A percentile compares a stretch with the other conserved stretches of the same genome.
Conservation (phyloP, 768 basidiomycete species). For the Psilocybe cubensis region DNA sequence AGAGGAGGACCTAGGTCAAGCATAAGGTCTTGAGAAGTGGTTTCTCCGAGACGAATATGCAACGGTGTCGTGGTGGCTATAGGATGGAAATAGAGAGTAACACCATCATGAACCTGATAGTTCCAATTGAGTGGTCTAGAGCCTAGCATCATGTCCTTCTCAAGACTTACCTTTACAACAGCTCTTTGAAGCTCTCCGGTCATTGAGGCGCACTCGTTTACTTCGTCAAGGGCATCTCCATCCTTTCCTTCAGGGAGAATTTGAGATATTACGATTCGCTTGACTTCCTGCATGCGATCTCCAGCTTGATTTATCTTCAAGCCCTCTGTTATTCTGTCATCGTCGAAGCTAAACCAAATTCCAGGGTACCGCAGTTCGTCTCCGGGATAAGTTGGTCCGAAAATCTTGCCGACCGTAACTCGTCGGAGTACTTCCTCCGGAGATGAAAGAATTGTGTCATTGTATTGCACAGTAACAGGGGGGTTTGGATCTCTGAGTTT, state of each 20-base stretch:
- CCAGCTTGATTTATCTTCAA: slow-evolving; percentile 56
- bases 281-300: slow-evolving; percentile 76
- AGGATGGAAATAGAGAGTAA: slow-evolving; percentile 71
- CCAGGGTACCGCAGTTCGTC: slow-evolving; percentile 84
- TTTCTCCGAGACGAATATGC: slow-evolving; percentile 69
- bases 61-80: slow-evolving; percentile 48
- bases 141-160: neutral
- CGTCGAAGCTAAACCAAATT: slow-evolving; percentile 83
- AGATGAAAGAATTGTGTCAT: slow-evolving; percentile 64
- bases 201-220: slow-evolving; percentile 67
- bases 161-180: slow-evolving; percentile 60
- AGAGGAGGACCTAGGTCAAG: slow-evolving; percentile 81
- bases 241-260: slow-evolving; percentile 58
- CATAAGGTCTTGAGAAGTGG: slow-evolving; percentile 81
- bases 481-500: slow-evolving; percentile 70
- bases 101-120: slow-evolving; percentile 71
- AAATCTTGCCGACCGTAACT: slow-evolving; percentile 68
- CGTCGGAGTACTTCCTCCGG: slow-evolving; percentile 62
- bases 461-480: slow-evolving; percentile 70
- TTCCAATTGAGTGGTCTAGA: neutral
- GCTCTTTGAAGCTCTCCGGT: slow-evolving; percentile 70
- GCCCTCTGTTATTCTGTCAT: slow-evolving; percentile 63
- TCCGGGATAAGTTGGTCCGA: slow-evolving; percentile 82
- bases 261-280: slow-evolving; percentile 73
- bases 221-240: slow-evolving; percentile 76